These are phyloP conservation scores for Eimeria praecox DNA, from an alignment of 169 alveolate species.

Conservation along the genomic window DNA sequence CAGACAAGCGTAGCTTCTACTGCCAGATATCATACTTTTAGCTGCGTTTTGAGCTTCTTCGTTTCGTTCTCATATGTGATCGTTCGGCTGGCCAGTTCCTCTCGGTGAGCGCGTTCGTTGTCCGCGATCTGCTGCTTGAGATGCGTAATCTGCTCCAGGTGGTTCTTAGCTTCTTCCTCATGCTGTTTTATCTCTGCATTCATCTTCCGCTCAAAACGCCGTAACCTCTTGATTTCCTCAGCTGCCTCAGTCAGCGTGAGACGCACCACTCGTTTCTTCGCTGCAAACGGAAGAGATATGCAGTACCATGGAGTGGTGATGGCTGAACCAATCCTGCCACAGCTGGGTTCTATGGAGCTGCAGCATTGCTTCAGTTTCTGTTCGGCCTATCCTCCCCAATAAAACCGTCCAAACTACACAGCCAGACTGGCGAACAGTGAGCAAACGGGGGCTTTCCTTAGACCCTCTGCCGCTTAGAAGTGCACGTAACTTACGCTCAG, in stretches of 20 bases:
- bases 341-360: neutral
- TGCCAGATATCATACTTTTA: neutral
- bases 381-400: neutral
- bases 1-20: neutral
- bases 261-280: constrained; percentile 51
- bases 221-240: constrained; percentile 79
- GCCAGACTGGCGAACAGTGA: neutral
- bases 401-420: neutral
- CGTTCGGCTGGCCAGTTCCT: constrained; percentile 38
- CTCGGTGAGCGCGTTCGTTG: constrained; percentile 33
- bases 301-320: constrained; percentile 1
- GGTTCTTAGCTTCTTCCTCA: constrained; percentile 3
- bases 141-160: neutral
- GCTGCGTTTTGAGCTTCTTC: constrained; percentile 47
- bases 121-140: constrained; percentile 46
- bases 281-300: neutral
- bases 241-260: constrained; percentile 80
- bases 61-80: constrained; percentile 32
- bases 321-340: neutral
- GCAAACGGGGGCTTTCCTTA: neutral
- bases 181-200: neutral
- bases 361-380: neutral
- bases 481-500: constrained; percentile 23
- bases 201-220: constrained; percentile 50
- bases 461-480: neutral